Evolutionary conservation across 139 green algal species (phyloP).

Genomic region (Haematococcus sp.): DNA sequence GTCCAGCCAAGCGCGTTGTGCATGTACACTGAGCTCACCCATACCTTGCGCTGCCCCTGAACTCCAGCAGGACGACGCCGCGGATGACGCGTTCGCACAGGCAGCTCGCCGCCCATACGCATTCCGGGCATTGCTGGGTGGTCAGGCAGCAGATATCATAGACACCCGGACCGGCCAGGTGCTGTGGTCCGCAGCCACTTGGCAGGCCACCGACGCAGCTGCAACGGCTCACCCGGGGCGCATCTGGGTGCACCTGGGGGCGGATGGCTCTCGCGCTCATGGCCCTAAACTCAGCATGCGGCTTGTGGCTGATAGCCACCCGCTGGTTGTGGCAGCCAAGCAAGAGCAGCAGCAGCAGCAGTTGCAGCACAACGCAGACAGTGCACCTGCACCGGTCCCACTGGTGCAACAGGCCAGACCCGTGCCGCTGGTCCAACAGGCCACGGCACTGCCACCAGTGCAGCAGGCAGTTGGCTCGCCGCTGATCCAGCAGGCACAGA

Average conservation of each 20-base stretch:
- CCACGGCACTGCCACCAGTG: too few species aligned
- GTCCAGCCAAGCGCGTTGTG: neutral
- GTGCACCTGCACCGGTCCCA: too few species aligned
- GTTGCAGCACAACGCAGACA: neutral
- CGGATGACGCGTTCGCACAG: neutral
- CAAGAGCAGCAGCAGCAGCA: neutral
- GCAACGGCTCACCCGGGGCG: neutral
- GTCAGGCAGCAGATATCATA: slow-evolving; percentile 1
- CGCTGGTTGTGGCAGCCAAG: slow-evolving; percentile 8
- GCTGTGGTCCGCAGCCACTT: neutral
- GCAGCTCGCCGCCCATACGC: neutral
- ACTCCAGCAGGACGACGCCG: neutral
- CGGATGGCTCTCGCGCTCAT: slow-evolving; percentile 41
- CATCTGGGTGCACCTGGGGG: slow-evolving; percentile 3
- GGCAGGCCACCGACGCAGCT: neutral
- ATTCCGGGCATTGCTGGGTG: neutral
- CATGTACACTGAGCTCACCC: slow-evolving; percentile 1
- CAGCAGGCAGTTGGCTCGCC: too few species aligned
- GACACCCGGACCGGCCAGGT: neutral
- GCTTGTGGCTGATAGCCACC: slow-evolving; percentile 33
- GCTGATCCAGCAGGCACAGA: too few species aligned
- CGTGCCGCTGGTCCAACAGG: too few species aligned
- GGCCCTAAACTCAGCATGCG: slow-evolving; percentile 46
- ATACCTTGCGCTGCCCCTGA: too few species aligned
- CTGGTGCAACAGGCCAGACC: neutral